These are phyloP conservation scores for Arabis hirsuta DNA, from an alignment of 345 rosid species.

Conservation along the genomic window DNA sequence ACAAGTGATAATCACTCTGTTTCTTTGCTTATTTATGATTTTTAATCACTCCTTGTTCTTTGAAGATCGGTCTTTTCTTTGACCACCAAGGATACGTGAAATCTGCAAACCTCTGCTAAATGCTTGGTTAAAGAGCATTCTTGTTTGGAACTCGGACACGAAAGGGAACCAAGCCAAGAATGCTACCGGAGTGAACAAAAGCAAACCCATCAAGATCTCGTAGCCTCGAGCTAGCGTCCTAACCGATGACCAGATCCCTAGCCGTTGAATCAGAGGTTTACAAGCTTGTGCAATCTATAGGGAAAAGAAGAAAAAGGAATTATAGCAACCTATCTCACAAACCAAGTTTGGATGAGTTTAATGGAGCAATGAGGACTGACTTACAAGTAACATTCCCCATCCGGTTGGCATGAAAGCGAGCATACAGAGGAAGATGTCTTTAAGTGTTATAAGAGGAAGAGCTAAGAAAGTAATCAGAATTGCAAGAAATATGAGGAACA, in stretches of 20 bases:
- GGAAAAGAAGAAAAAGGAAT: background rate
- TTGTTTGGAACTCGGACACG: conserved; percentile 86
- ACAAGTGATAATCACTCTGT: background rate
- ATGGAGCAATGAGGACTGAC: conserved; percentile 43
- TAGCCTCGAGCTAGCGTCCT: conserved; percentile 74
- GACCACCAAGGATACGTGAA: conserved; percentile 86
- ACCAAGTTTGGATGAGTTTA: background rate
- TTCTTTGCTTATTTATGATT: background rate
- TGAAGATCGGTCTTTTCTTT: conserved; percentile 65
- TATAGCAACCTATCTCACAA: conserved; percentile 11
- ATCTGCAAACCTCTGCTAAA: conserved; percentile 93
- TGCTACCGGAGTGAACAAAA: conserved; percentile 81
- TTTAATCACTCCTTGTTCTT: conserved; percentile 55
- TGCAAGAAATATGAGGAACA: conserved; percentile 62
- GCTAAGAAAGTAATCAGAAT: conserved; percentile 61
- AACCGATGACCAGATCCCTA: conserved; percentile 76
- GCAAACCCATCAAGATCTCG: conserved; percentile 74
- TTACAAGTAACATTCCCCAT: conserved; percentile 86
- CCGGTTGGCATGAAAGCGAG: conserved; percentile 97
- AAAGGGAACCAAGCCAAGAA: conserved; percentile 93
- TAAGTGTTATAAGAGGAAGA: conserved; percentile 65
- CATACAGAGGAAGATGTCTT: conserved; percentile 70
- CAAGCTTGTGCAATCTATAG: conserved; percentile 87
- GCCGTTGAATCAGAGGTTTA: conserved; percentile 57
- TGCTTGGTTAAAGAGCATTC: conserved; percentile 95